Evolutionary conservation across 2,329 filamentous ascomycete genomes (phyloP), one percentile per base, ranked within the genome.

Genomic region (Nemania abortiva): DNA sequence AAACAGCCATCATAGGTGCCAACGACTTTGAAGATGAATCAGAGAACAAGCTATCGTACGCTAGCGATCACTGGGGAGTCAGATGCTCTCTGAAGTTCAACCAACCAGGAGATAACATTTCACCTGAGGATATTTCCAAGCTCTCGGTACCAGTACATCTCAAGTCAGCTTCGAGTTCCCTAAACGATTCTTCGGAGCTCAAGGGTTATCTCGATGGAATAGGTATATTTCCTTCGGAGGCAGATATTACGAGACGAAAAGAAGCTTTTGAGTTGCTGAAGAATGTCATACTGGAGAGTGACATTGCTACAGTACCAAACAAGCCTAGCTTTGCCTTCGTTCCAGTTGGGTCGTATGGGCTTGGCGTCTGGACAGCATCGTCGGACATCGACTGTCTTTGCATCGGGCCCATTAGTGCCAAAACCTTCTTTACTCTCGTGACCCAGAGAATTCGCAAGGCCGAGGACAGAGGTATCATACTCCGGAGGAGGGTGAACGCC

Each of bases 331-430:
- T 91, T 45, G 80, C 89, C 0, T 74, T 92, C 7, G 82, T 88
- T 6, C 84, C 89, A 0, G 88, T 91, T n/a, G 90, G 90, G 0
- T 92, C 90, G 0, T 91, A 89, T 73, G 88, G 86, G 2, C 80
- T 92, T 2, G 87, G 86, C 10, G 86, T 90, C 2, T 91, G 89
- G 88, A 88, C 86, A 1, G 74, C 81, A 1, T 76, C 83, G 0
- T 92, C 89, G 1, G 89, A 91, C 72, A 84, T 92, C 6, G 89
- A 92, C 77, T 89, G 89, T 73, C 82, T 92, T 6, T 91, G 86
- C 72, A 87, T 92, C 69, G 89, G 90, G 1, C 83, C 86, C 24
- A 88, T 90, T 65, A 88, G 88, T 74, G 80, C 88, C 1, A 84
- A 82, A 67, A 88, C 85, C 0, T 92, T 92, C 76, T 91, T 91